Conservation (phyloP, 116 monocot species). For the Papilionanthe hybrid region DNA sequence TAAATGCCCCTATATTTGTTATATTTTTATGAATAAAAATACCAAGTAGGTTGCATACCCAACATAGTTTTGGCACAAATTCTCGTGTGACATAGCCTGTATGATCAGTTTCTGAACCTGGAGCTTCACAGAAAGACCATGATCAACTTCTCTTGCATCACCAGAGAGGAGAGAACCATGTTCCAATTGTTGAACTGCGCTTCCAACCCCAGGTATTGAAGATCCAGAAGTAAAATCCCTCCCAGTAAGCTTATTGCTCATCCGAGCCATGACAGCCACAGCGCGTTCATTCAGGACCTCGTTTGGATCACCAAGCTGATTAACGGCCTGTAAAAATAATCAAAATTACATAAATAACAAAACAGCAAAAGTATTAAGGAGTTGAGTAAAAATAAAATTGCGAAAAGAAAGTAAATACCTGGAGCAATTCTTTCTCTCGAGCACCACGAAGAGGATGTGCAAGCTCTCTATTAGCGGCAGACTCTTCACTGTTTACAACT, state of each 20-base stretch:
- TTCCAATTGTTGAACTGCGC: slow-evolving; percentile 47
- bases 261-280: slow-evolving; percentile 87
- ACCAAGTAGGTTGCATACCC: slow-evolving; percentile 48
- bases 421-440: slow-evolving; percentile 80
- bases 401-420: slow-evolving; percentile 31
- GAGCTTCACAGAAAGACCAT: slow-evolving; percentile 72
- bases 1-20: no score
- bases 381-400: not conserved
- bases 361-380: not conserved
- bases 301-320: slow-evolving; percentile 96
- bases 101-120: slow-evolving; percentile 87
- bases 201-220: slow-evolving; percentile 35
- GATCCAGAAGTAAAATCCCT: slow-evolving; percentile 77
- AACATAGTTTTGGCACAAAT: slow-evolving; percentile 95
- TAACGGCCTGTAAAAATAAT: slow-evolving; percentile 56
- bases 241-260: slow-evolving; percentile 97
- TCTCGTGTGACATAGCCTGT: slow-evolving; percentile 94
- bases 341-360: not conserved
- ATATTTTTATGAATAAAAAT: no score
- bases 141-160: slow-evolving; percentile 66
- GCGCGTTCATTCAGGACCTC: slow-evolving; percentile 96
- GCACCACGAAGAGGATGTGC: slow-evolving; percentile 81
- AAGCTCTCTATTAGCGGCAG: slow-evolving; percentile 50
- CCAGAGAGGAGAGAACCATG: slow-evolving; percentile 34
- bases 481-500: slow-evolving; percentile 69